A percentile compares a stretch with the other conserved stretches of the same genome.
These are phyloP conservation scores for Pleurostoma richardsiae DNA, from an alignment of 2,329 filamentous ascomycete genomes.

Conservation along the genomic window DNA sequence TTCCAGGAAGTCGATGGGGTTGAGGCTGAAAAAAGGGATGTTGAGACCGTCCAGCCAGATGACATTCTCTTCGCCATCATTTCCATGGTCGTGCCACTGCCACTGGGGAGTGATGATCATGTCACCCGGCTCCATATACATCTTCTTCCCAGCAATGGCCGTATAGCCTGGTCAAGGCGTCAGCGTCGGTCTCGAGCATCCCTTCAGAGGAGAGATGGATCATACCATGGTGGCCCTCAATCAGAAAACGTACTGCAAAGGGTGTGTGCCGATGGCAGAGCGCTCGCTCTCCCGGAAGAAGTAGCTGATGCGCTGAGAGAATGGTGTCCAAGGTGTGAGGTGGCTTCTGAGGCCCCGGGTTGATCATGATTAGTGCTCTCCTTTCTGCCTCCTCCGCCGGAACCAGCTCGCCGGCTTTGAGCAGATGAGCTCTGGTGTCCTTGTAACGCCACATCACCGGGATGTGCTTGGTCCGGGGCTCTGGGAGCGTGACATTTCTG, in stretches of 20 bases:
- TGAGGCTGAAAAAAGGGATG: background rate
- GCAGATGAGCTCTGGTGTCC: background rate
- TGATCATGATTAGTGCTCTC: background rate
- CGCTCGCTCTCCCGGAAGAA: constrained; percentile 37
- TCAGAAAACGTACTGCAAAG: constrained; percentile 39
- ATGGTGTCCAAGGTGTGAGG: background rate
- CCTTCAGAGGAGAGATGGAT: background rate
- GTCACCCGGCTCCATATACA: constrained; percentile 36
- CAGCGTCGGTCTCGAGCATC: background rate
- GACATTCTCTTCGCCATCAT: constrained; percentile 26
- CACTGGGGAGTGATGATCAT: constrained; percentile 40
- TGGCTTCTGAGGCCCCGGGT: background rate
- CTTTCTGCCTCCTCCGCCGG: constrained; percentile 4
- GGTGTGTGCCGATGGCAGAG: constrained; percentile 36
- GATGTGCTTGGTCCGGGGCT: background rate
- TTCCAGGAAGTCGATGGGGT: background rate
- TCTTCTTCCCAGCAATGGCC: constrained; percentile 34
- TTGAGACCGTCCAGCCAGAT: background rate
- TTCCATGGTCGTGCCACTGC: constrained; percentile 44
- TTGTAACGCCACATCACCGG: background rate
- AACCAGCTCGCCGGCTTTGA: constrained; percentile 1
- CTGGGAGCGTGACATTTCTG: background rate
- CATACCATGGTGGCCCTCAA: constrained; percentile 24
- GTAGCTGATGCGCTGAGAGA: constrained; percentile 23
- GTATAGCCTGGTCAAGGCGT: constrained; percentile 30